Conservation (phyloP, 2,329 filamentous ascomycete species). For the Elsinoe batatas region DNA sequence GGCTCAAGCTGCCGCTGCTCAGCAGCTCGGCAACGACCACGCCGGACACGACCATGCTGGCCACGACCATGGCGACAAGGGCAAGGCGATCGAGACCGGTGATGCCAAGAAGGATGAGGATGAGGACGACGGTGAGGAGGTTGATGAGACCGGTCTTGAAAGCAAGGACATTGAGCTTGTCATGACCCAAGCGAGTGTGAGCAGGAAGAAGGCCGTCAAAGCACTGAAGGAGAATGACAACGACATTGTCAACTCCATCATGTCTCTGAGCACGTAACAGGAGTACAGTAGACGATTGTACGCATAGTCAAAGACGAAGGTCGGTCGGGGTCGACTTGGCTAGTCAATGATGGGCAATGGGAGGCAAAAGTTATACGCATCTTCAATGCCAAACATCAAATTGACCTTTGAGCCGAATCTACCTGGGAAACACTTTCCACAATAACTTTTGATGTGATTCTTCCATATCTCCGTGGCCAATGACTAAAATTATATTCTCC, state of each 20-base stretch:
- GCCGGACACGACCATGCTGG: constrained; percentile 59
- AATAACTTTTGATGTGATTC: too few relatives aligned
- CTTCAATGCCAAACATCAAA: constrained; percentile 3
- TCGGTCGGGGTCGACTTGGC: neutral
- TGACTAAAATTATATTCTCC: too few relatives aligned
- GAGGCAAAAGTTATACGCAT: constrained; percentile 1
- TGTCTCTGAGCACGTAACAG: constrained; percentile 62
- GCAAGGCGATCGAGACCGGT: constrained; percentile 53
- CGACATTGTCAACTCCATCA: constrained; percentile 99
- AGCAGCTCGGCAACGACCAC: constrained; percentile 77
- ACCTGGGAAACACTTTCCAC: too few relatives aligned
- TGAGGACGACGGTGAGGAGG: constrained; percentile 91
- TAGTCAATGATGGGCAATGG: neutral
- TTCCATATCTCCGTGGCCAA: too few relatives aligned
- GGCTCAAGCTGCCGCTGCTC: constrained; percentile 88
- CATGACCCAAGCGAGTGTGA: constrained; percentile 95
- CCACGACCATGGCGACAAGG: constrained; percentile 69
- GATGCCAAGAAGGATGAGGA: constrained; percentile 58
- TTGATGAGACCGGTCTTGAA: constrained; percentile 88
- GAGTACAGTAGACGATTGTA: neutral
- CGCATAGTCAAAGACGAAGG: neutral
- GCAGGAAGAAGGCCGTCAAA: constrained; percentile 97
- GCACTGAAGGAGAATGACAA: constrained; percentile 98
- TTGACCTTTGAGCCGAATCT: neutral
- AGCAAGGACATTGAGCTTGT: constrained; percentile 99